phyloP scores from a whole-genome alignment of 2,329 filamentous ascomycete species.

The Cladosporium sphaerospermum region DNA sequence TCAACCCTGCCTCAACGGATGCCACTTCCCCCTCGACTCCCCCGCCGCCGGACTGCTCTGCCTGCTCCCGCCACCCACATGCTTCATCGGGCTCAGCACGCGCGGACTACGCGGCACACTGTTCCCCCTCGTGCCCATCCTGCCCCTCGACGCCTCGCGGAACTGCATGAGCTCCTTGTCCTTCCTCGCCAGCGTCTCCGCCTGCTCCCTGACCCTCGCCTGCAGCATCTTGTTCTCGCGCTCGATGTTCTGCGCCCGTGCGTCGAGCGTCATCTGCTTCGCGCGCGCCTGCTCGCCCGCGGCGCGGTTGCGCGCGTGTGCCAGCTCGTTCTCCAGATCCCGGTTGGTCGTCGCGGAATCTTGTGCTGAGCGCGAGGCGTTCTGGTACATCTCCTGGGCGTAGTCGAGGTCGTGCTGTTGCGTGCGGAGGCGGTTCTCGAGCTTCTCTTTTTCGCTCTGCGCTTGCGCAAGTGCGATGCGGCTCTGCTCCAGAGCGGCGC shows the following conservation, averaged over 20 bases:
- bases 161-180: constrained; percentile 31
- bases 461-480: constrained; percentile 19
- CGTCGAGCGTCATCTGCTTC: constrained; percentile 21
- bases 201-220: constrained; percentile 22
- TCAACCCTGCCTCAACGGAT: constrained; percentile 8
- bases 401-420: constrained; percentile 50
- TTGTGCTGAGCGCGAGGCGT: constrained; percentile 45
- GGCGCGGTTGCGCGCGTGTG: constrained; percentile 20
- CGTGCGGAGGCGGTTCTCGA: constrained; percentile 27
- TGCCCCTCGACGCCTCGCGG: constrained; percentile 27
- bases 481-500: constrained; percentile 26
- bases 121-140: constrained; percentile 31
- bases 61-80: constrained; percentile 19
- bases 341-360: constrained; percentile 44
- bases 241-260: constrained; percentile 16
- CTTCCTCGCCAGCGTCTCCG: constrained; percentile 24
- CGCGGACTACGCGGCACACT: constrained; percentile 33
- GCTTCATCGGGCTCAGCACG: constrained; percentile 27
- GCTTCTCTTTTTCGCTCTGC: constrained; percentile 21
- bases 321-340: constrained; percentile 37
- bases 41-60: constrained; percentile 27
- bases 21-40: constrained; percentile 15
- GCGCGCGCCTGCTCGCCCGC: constrained; percentile 23
- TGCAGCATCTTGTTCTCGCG: constrained; percentile 26
- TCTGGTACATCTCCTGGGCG: constrained; percentile 53